Evolutionary conservation across 176 grass and related monocot species (phyloP).

Genomic region (Zoysia pacifica): DNA sequence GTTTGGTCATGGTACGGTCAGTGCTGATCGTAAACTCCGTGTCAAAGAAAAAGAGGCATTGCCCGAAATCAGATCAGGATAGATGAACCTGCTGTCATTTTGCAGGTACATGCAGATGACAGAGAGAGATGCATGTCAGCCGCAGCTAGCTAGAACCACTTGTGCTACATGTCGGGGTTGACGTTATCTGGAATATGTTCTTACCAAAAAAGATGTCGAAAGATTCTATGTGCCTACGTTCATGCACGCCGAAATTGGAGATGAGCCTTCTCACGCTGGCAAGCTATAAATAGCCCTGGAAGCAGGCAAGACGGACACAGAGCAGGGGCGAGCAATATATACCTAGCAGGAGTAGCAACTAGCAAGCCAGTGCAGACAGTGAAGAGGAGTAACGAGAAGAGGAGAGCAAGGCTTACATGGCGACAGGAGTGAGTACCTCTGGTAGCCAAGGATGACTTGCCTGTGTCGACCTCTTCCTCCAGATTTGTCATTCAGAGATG

Average conservation of each 20-base stretch:
- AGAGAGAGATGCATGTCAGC: background rate
- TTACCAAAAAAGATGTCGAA: slow-evolving; percentile 10
- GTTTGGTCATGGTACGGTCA: background rate
- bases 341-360: too few species aligned
- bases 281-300: slow-evolving; percentile 24
- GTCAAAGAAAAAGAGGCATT: background rate
- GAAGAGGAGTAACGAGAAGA: too few species aligned
- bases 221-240: slow-evolving; percentile 13
- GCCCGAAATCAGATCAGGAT: background rate
- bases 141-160: background rate
- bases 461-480: slow-evolving; percentile 4
- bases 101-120: background rate
- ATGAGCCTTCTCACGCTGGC: background rate
- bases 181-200: slow-evolving; percentile 50
- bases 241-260: background rate
- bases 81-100: background rate
- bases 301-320: background rate
- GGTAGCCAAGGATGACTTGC: slow-evolving; percentile 61
- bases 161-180: background rate
- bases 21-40: background rate
- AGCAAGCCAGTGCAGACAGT: too few species aligned
- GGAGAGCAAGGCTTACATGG: slow-evolving; percentile 49
- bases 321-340: background rate
- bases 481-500: slow-evolving; percentile 7
- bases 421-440: slow-evolving; percentile 24